Percentiles rank a stretch among this genome's conserved stretches.
Conservation (phyloP, 2,329 filamentous ascomycete species). For the Clarireedia homoeocarpa region DNA sequence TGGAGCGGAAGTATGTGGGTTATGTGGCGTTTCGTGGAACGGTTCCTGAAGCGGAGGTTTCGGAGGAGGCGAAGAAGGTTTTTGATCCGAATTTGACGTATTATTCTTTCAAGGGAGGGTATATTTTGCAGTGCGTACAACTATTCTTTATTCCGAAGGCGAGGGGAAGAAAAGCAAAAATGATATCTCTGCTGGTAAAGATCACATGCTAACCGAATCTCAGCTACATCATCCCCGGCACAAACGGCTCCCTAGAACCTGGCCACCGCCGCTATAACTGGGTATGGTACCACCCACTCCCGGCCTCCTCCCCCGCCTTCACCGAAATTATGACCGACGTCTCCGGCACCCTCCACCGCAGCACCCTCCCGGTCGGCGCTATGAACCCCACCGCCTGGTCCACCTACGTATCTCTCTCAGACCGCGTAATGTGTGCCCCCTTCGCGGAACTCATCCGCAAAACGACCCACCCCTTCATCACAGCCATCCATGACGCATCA, state of each 20-base stretch:
- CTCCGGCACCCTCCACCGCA: constrained; percentile 22
- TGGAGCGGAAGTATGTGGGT: constrained; percentile 18
- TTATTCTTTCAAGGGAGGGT: constrained; percentile 33
- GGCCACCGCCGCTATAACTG: constrained; percentile 37
- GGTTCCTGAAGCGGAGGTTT: constrained; percentile 33
- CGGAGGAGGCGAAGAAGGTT: constrained; percentile 27
- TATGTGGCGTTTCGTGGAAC: constrained; percentile 33
- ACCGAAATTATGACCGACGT: constrained; percentile 28
- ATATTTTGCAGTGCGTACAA: constrained; percentile 30
- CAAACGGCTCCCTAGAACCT: constrained; percentile 31
- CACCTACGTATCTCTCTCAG: constrained; percentile 10
- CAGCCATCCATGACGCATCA: constrained; percentile 34
- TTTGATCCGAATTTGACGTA: constrained; percentile 35
- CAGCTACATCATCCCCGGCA: constrained; percentile 36
- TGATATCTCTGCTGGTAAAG: no score
- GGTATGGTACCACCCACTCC: constrained; percentile 38
- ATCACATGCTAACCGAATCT: neutral
- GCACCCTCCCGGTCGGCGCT: constrained; percentile 16
- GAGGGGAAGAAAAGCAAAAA: no score
- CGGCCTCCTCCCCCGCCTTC: constrained; percentile 14
- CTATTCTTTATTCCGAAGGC: neutral
- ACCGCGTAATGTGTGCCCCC: constrained; percentile 9
- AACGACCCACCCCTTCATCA: constrained; percentile 35
- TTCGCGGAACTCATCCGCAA: constrained; percentile 32
- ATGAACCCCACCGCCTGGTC: constrained; percentile 14